Evolutionary conservation across 2,329 filamentous ascomycete genomes (phyloP), one percentile per base, ranked within the genome.

Genomic region (Cladophialophora yegresii): DNA sequence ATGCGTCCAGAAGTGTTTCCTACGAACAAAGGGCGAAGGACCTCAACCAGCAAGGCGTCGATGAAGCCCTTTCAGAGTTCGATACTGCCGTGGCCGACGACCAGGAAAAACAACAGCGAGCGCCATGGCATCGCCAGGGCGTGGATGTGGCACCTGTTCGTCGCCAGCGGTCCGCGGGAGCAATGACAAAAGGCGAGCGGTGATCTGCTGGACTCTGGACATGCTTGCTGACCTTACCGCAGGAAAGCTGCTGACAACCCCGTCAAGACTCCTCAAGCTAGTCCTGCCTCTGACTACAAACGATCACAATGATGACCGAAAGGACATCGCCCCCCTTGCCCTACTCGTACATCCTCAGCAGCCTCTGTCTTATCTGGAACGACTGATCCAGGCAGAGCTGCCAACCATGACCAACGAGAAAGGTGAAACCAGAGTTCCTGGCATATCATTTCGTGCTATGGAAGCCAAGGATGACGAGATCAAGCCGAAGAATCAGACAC

Each of bases 301-400:
- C 53, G 86, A 88, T 62, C 80, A 81, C 32, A 83, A 85, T 67
- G 77, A 78, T 1, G 84, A 87, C 67, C 82, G 86, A 62, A 88
- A 89, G 76, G 84, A 87, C 54, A 86, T 93, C n/a, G 90, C 96
- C 71, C 92, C 92, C 0, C 81, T 96, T 12, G 92, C 92, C 0
- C 83, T 96, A 0, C 85, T 96, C 1, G 84, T 96, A 0, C 93
- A 96, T 71, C 92, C 93, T 0, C 91, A 96, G 67, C 93, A 97
- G 73, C 93, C 93, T 0, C 83, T 97, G 2, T 96, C 91, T 8
- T 96, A 96, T 75, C 86, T 96, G 49, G 91, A 96, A 75, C 86
- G 91, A 8, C 80, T 97, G 2, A 93, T 97, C 54, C 93, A 96
- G 73, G 89, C 91, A 59, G 93, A 96, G 76, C 81, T 96, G 0